phyloP scores from a whole-genome alignment of 768 basidiomycete species.

The Psilocybe tampanensis region DNA sequence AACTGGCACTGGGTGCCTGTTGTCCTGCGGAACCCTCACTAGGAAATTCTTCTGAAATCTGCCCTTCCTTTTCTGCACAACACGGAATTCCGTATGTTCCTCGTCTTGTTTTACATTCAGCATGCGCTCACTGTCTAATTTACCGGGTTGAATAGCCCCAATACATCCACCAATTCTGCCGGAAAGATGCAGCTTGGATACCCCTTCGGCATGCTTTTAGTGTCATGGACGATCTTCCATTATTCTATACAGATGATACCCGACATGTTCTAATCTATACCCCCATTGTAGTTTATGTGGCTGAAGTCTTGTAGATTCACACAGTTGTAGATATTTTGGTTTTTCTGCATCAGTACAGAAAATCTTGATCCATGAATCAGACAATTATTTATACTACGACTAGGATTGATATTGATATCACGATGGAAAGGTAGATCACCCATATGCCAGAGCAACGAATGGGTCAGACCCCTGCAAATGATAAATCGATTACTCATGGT shows the following conservation, averaged over 20 bases:
- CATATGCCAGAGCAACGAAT: too few relatives aligned
- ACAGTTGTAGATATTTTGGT: too few relatives aligned
- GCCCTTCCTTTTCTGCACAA: conserved; percentile 72
- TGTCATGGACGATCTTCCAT: conserved; percentile 11
- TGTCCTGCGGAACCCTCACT: conserved; percentile 71
- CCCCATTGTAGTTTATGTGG: background rate
- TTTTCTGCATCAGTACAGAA: too few relatives aligned
- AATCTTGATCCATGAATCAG: too few relatives aligned
- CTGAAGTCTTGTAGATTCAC: too few relatives aligned
- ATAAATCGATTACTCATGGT: too few relatives aligned
- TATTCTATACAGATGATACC: background rate
- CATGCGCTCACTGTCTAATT: conserved; percentile 3
- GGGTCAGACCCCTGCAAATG: too few relatives aligned
- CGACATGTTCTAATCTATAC: background rate
- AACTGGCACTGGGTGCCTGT: conserved; percentile 61
- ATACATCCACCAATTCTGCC: conserved; percentile 30
- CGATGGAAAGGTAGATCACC: too few relatives aligned
- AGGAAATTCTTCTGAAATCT: conserved; percentile 51
- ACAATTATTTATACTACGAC: background rate
- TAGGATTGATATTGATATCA: too few relatives aligned
- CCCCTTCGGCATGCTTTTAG: conserved; percentile 5
- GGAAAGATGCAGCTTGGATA: background rate
- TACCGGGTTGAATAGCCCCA: conserved; percentile 31
- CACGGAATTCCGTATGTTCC: conserved; percentile 63
- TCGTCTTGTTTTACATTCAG: background rate